Evolutionary conservation across 2,329 filamentous ascomycete genomes (phyloP), one percentile per base, ranked within the genome.

Genomic region (Ceratocystis colombiana): DNA sequence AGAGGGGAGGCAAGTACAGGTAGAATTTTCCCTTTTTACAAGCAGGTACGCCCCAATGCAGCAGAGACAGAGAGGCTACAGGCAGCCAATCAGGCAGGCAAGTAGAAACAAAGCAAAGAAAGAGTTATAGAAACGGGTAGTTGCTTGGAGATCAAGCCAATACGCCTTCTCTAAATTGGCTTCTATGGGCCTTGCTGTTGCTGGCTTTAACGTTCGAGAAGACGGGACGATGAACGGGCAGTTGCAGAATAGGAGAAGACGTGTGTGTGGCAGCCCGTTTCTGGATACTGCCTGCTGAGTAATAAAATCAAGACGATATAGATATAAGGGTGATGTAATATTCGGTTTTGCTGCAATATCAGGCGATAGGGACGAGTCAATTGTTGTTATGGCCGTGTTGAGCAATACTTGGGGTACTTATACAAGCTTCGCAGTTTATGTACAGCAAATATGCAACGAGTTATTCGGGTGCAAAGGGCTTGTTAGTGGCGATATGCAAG

Each of bases 121-220:
- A 22, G 8, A 50, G n/a, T 5, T 4, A 10, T 20, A 50, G 20
- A 25, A 50, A 50, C 37, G 17, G 3, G 48, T 20, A 22, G 48
- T 53, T 53, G 48, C 48, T 25, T 53, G 48, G 48, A 53, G 17
- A 53, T 53, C 48, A 53, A 53, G n/a, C 48, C 22, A 22, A 12
- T 53, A 22, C 48, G 15, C 48, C 48, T 53, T 53, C 48, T 22
- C 20, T 53, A 53, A 20, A 25, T 15, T 53, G 48, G 5, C 46
- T 48, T 22, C 22, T 53, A 10, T 41, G 37, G 37, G 48, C 48
- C 12, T 25, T n/a, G 48, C 48, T 10, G 48, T 22, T 25, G n/a
- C 48, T 25, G 22, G 48, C 48, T 6, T n/a, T 7, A 8, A 20
- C 22, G n/a, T 8, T n/a, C n/a, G n/a, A n/a, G 48, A n/a, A n/a